Evolutionary conservation across 1,284 basidiomycete species (phyloP).

Genomic region (Peniophora sp.): DNA sequence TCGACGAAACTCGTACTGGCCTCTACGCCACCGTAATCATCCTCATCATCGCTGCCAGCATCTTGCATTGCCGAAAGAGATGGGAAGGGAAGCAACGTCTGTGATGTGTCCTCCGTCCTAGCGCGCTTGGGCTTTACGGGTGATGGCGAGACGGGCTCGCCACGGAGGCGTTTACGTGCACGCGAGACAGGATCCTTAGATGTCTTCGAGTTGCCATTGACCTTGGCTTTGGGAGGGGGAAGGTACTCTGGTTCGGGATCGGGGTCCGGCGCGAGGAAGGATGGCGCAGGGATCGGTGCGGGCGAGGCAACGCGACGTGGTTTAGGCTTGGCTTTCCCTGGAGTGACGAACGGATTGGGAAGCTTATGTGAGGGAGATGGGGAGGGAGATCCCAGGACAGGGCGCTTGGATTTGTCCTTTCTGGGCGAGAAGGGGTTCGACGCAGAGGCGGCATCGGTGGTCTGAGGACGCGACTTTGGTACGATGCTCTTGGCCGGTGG

Average conservation of each 20-base stretch:
- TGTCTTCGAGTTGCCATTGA: constrained; percentile 11
- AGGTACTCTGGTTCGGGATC: constrained; percentile 2
- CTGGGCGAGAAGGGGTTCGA: constrained; percentile 75
- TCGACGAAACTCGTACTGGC: constrained; percentile 48
- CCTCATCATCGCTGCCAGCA: constrained; percentile 26
- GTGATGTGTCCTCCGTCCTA: constrained; percentile 26
- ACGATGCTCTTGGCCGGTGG: constrained; percentile 28
- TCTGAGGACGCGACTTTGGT: constrained; percentile 40
- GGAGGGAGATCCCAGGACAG: background rate
- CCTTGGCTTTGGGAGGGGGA: constrained; percentile 11
- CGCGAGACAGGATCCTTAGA: constrained; percentile 47
- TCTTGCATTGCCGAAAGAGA: constrained; percentile 11
- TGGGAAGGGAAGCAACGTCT: constrained; percentile 22
- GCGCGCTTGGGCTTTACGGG: constrained; percentile 67
- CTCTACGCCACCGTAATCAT: constrained; percentile 22
- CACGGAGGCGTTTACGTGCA: constrained; percentile 71
- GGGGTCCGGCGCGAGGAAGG: background rate
- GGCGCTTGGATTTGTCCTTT: constrained; percentile 40
- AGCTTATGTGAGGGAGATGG: constrained; percentile 4
- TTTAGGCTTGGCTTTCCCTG: constrained; percentile 33
- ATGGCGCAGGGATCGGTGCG: constrained; percentile 22
- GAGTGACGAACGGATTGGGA: constrained; percentile 48
- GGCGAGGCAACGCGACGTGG: constrained; percentile 26
- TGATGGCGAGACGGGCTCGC: constrained; percentile 73
- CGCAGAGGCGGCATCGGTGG: constrained; percentile 38